Evolutionary conservation across 2,329 filamentous ascomycete species (phyloP).

Genomic region (Anthostomella pinea): DNA sequence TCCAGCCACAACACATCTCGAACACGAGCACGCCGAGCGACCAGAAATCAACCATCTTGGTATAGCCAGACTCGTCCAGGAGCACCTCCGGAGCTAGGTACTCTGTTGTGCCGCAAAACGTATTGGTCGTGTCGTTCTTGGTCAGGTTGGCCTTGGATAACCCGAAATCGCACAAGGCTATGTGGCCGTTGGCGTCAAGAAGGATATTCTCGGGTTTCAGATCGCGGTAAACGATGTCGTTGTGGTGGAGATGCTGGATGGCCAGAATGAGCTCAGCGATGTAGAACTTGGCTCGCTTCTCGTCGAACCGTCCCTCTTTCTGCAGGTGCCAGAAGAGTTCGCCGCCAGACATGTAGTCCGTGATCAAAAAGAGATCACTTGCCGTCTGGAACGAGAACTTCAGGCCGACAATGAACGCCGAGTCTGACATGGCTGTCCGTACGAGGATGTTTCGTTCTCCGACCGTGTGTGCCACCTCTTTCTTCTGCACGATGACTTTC

Average conservation of each 20-base stretch:
- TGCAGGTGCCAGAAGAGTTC: slow-evolving; percentile 99
- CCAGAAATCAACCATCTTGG: slow-evolving; percentile 99
- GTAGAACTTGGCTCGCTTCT: slow-evolving; percentile 95
- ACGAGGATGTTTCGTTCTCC: slow-evolving; percentile 97
- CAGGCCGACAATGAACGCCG: slow-evolving; percentile 93
- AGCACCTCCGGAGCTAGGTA: slow-evolving; percentile 95
- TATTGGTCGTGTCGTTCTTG: slow-evolving; percentile 97
- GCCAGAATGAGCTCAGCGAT: slow-evolving; percentile 96
- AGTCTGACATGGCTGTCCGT: slow-evolving; percentile 91
- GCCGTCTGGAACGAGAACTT: slow-evolving; percentile 99
- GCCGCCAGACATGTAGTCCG: slow-evolving; percentile 98
- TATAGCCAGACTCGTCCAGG: slow-evolving; percentile 94
- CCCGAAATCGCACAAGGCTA: slow-evolving; percentile 95
- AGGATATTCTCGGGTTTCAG: slow-evolving; percentile 97
- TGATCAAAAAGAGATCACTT: slow-evolving; percentile 95
- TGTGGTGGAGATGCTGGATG: slow-evolving; percentile 90
- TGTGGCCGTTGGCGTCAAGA: slow-evolving; percentile 94
- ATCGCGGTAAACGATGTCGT: slow-evolving; percentile 97
- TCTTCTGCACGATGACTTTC: slow-evolving; percentile 99
- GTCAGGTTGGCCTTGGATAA: slow-evolving; percentile 96
- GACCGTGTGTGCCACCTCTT: slow-evolving; percentile 95
- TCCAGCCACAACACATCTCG: slow-evolving; percentile 99
- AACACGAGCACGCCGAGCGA: slow-evolving; percentile 96
- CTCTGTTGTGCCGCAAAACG: slow-evolving; percentile 97
- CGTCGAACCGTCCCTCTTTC: slow-evolving; percentile 92